Base-by-base conservation (phyloP, 148 eudicot species). In the Rhododendron henanense region DNA sequence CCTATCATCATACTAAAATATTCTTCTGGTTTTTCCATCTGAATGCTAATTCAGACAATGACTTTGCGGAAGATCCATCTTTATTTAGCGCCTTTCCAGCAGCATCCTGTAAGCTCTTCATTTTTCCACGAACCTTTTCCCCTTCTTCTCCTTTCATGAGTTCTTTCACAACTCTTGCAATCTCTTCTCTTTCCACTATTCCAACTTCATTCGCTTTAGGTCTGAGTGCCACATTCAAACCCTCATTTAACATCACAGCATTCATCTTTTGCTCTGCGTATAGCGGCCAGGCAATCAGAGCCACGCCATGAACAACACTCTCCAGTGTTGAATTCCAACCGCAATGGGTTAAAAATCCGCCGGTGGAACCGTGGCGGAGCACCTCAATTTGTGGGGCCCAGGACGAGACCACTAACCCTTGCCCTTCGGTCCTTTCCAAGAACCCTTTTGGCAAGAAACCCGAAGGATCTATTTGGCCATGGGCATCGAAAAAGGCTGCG, bases 371-470 rank as follows among this genome's bases (percentile, higher is more conserved):
- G 57, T 90, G 92, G 35, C 83, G 55, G 9, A 90, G 85, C 28
- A 90, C 85, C 47, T 88, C 84, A 5, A 85, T 88, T 71, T 90
- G 90, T 14, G 92, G 92, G 1, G 90, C 90, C 92, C 92, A 90
- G 31, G 79, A n/a, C 0, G 81, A 63, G 16, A 90, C 79, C 80
- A 90, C 83, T 0, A 88, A 65, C 0, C 90, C 90, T 14, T 77
- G 87, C 55, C 81, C 88, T 48, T 84, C 74, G 25, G 85, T 88
- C 59, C 90, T 85, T 0, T 90, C 88, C 85, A 87, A 15, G 80
- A 90, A 90, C 80, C 92, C 92, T 19, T 87, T 23, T 25, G 92
- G 92, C 57, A 90, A 59, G 77, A 87, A 86, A 39, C 63, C 89
- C 50, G 75, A 37, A 79, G 89, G 90, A 78, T 90, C 86, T 3